Evolutionary conservation across 106 monocot genomes (phyloP).

Genomic region (Posidonia australis): DNA sequence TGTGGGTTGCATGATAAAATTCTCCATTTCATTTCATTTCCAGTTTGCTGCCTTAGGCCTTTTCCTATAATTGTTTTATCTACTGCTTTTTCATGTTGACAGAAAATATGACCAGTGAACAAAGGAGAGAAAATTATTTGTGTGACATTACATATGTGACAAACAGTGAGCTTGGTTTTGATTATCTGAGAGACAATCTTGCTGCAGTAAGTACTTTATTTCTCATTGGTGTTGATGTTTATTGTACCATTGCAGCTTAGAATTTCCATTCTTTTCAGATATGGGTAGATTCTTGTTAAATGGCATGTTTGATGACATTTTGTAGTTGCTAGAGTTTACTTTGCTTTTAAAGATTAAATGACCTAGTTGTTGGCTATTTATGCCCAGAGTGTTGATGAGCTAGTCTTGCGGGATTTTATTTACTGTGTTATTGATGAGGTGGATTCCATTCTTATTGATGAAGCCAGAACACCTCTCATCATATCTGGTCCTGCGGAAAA

Average conservation of each 20-base stretch:
- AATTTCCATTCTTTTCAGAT: not conserved
- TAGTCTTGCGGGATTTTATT: constrained; percentile 76
- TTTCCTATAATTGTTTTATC: too few relatives aligned
- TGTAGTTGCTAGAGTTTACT: not conserved
- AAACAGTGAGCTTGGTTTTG: constrained; percentile 36
- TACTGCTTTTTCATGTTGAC: constrained; percentile 8
- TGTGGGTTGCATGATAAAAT: too few relatives aligned
- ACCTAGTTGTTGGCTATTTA: not conserved
- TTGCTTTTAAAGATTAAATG: not conserved
- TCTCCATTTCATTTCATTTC: too few relatives aligned
- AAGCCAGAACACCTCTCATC: constrained; percentile 97
- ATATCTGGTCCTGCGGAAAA: constrained; percentile 94
- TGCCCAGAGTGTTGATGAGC: constrained; percentile 76
- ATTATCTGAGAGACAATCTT: constrained; percentile 97
- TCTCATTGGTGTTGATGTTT: not conserved
- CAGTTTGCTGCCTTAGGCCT: too few relatives aligned
- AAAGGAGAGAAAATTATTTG: constrained; percentile 81
- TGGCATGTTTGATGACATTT: not conserved
- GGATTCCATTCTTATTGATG: constrained; percentile 99
- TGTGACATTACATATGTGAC: constrained; percentile 98
- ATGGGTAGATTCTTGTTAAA: not conserved
- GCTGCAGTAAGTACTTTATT: constrained; percentile 61
- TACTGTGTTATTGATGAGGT: constrained; percentile 97
- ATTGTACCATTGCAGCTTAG: not conserved
- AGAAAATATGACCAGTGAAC: constrained; percentile 96